Evolutionary conservation across 495 filamentous ascomycete species (phyloP).

Genomic region (Penicillium ucsense): DNA sequence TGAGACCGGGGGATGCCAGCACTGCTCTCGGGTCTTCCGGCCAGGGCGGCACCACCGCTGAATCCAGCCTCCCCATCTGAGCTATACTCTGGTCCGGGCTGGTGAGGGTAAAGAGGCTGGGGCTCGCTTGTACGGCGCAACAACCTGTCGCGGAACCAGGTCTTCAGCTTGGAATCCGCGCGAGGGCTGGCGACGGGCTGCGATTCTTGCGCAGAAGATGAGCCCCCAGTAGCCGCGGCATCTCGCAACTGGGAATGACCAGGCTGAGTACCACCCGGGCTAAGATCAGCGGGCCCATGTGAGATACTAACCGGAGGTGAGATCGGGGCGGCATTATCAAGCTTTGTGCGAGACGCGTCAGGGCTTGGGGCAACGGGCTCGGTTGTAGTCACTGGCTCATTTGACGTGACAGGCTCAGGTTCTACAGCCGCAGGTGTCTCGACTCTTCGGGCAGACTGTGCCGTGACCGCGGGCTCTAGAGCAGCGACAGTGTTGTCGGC

Average conservation of each 20-base stretch:
- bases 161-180: constrained; percentile 20
- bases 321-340: constrained; percentile 2
- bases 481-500: neutral
- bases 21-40: constrained; percentile 10
- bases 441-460: no score
- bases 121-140: constrained; percentile 14
- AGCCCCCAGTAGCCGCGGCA: constrained; percentile 4
- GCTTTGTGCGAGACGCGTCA: no score
- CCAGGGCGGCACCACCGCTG: constrained; percentile 15
- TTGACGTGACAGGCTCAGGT: constrained; percentile 4
- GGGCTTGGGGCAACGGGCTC: no score
- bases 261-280: neutral
- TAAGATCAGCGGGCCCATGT: neutral
- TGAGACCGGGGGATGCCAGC: constrained; percentile 25
- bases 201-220: constrained; percentile 6
- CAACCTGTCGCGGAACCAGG: constrained; percentile 21
- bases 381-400: neutral
- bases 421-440: constrained; percentile 1
- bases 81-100: constrained; percentile 15
- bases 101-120: constrained; percentile 14
- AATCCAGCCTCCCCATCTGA: constrained; percentile 11
- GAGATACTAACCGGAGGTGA: constrained; percentile 4
- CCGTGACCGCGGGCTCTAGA: neutral
- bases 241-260: constrained; percentile 8
- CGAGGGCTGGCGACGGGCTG: constrained; percentile 14